These are phyloP conservation scores for Apocynum venetum DNA, from an alignment of 257 asterid species.

Conservation along the genomic window DNA sequence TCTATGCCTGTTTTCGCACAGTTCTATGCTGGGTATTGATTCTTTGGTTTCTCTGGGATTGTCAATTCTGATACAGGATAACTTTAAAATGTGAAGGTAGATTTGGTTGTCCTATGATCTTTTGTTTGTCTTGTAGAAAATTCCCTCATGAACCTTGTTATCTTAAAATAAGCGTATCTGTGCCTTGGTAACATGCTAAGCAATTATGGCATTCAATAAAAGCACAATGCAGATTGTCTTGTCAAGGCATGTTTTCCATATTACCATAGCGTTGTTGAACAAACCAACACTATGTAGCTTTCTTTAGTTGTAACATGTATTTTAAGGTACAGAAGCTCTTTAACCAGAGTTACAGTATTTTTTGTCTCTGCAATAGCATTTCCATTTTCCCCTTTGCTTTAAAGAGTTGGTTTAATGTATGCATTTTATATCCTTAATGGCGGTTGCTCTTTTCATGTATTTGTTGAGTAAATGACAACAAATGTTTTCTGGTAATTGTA, in stretches of 20 bases:
- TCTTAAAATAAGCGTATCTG: too few species aligned
- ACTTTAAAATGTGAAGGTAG: not conserved
- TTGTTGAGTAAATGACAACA: not conserved
- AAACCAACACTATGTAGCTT: not conserved
- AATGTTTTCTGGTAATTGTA: not conserved
- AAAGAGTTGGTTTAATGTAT: not conserved
- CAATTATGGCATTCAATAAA: not conserved
- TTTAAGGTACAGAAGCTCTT: not conserved
- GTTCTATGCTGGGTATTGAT: not conserved
- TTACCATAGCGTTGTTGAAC: not conserved
- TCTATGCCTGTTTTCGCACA: not conserved
- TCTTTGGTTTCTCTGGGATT: not conserved
- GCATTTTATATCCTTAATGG: too few species aligned
- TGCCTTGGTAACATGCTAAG: not conserved
- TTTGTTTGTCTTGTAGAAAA: not conserved
- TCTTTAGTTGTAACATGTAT: not conserved
- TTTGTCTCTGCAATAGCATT: not conserved
- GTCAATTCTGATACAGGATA: not conserved
- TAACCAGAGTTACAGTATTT: not conserved
- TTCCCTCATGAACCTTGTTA: not conserved
- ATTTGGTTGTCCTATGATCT: not conserved
- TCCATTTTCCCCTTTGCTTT: not conserved
- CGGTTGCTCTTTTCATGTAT: not conserved
- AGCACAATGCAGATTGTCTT: too few species aligned
- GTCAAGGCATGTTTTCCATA: too few species aligned